Base-by-base conservation (phyloP, 2,329 filamentous ascomycete genomes). In the Huntiella bhutanensis region DNA sequence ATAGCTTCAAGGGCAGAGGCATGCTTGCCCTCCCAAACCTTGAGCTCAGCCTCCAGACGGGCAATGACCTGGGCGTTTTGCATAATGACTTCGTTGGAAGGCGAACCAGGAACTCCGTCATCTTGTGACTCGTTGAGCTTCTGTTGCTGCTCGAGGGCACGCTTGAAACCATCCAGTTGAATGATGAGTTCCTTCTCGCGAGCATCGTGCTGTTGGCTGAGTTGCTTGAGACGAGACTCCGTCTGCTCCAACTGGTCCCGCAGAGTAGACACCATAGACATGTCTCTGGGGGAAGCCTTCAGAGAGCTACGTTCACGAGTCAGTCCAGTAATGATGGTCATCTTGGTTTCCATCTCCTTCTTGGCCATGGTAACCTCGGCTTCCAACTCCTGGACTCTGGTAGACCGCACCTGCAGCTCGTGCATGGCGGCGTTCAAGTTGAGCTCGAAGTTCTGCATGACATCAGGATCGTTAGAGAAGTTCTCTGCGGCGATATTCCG, bases 311-410 rank as follows among this genome's bases (percentile, higher is more conserved):
- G 73, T 62, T 98, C 92, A 46, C 91, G 80, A 3, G 91, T 93
- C 52, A 98, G 69, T 5, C 91, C 91, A 28, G 85, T 84, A 54
- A 98, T 96, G 57, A 98, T 87, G 28, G 84, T 83, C 68, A 88
- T 86, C 72, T 98, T 98, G 52, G 75, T 79, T 58, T 98, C 91
- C 80, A 96, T 93, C 61, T 98, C 91, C 65, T 86, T 94, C 66
- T 84, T 91, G 16, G 86, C 75, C 3, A 76, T 78, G 19, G 77
- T 68, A 48, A 95, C 74, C 54, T 94, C 88, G 4, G 77, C 77
- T 60, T 98, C 91, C 11, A 98, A 69, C 55, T 87, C 79, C 57
- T 92, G 83, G 45, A 95, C 87, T 22, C 87, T 78, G 59, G 96
- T 87, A 35, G 87, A 87, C 37, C 87, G 77, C 7, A 71, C 71